These are phyloP conservation scores for Immersiella caudata DNA, from an alignment of 495 filamentous ascomycete species.

Conservation along the genomic window DNA sequence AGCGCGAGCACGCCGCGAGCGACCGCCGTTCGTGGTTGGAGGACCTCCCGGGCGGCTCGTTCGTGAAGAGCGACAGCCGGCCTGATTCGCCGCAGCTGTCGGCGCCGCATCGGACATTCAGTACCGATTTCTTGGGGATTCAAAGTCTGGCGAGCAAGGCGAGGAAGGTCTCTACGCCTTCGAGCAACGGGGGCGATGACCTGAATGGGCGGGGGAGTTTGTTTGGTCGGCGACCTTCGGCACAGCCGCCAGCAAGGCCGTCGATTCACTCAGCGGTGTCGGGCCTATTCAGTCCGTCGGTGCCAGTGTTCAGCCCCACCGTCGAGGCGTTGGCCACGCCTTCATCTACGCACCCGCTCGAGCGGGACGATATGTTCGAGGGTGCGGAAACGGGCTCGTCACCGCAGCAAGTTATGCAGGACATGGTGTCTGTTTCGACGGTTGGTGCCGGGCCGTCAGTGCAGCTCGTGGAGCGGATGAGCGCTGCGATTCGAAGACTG, in stretches of 20 bases:
- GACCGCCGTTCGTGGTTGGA: conserved; percentile 80
- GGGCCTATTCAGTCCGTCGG: conserved; percentile 36
- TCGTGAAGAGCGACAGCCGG: conserved; percentile 45
- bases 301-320: conserved; percentile 37
- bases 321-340: conserved; percentile 33
- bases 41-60: conserved; percentile 45
- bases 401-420: conserved; percentile 75
- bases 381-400: conserved; percentile 60
- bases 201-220: conserved; percentile 29
- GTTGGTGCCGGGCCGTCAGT: conserved; percentile 89
- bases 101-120: conserved; percentile 48
- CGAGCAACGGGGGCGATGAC: conserved; percentile 47
- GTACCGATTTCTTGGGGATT: conserved; percentile 50
- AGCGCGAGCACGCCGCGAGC: conserved; percentile 65
- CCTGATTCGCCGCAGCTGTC: conserved; percentile 51
- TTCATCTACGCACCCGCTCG: conserved; percentile 61
- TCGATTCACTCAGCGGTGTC: conserved; percentile 22
- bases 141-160: conserved; percentile 45
- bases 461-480: conserved; percentile 96
- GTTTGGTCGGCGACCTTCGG: conserved; percentile 43
- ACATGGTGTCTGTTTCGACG: conserved; percentile 87
- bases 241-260: conserved; percentile 39
- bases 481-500: conserved; percentile 82
- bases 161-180: conserved; percentile 49
- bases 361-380: conserved; percentile 71